Percentiles rank a stretch among this genome's conserved stretches.
These are phyloP conservation scores for Microbotryum scabiosae DNA, from an alignment of 1,284 basidiomycete genomes.

Conservation along the genomic window DNA sequence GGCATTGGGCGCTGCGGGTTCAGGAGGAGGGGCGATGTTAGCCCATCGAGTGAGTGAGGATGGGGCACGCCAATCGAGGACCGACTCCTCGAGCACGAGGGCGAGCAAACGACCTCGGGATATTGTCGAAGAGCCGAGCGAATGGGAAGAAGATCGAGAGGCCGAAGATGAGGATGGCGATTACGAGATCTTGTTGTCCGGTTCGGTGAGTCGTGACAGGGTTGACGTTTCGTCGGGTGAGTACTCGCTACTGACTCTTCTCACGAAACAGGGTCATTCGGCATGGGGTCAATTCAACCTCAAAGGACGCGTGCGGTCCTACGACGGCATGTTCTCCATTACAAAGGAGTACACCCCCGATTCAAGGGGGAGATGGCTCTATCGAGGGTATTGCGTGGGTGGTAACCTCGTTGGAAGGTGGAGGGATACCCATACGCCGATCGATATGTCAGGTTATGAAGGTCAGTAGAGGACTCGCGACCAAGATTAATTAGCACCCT, in stretches of 20 bases:
- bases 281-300: conserved; percentile 34
- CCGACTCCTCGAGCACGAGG: not conserved
- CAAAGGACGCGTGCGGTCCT: conserved; percentile 28
- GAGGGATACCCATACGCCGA: conserved; percentile 30
- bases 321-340: conserved; percentile 31
- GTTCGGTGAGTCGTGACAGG: conserved; percentile 14
- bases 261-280: conserved; percentile 25
- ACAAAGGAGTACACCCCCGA: conserved; percentile 33
- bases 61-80: not conserved
- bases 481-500: no score
- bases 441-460: not conserved
- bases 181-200: conserved; percentile 32
- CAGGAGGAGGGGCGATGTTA: not conserved
- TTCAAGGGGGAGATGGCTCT: conserved; percentile 28
- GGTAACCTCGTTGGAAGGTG: conserved; percentile 30
- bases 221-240: not conserved
- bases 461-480: no score
- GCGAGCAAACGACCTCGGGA: conserved; percentile 11
- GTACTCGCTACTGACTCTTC: not conserved
- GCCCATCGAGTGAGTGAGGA: not conserved
- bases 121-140: conserved; percentile 6
- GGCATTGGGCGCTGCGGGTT: not conserved
- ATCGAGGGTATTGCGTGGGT: conserved; percentile 23
- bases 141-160: conserved; percentile 14
- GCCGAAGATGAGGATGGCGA: conserved; percentile 21